Base-by-base conservation (phyloP, 2,329 filamentous ascomycete species). In the Fonsecaea nubica region DNA sequence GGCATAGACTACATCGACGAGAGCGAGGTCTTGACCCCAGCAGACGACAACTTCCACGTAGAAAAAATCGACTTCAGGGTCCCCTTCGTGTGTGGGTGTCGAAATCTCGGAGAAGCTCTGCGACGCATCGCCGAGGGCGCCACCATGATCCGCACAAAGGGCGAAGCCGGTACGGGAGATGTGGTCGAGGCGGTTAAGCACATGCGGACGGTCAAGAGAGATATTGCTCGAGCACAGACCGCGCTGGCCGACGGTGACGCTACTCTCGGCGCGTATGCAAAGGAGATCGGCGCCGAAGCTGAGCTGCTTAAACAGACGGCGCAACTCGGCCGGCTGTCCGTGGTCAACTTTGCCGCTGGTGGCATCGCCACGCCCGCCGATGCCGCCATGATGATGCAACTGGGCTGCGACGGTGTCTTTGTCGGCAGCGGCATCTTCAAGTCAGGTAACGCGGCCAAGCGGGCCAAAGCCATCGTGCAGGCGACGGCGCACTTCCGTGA, bases 1-100 rank as follows among this genome's bases (percentile, higher is more conserved):
- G 93, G 92, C 69, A 90, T 98, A 74, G 95, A 99, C 84, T 99
- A 97, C 84, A 95, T 99, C 74, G 93, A 99, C 81, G 95, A 99
- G 83, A 93, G 90, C 80, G 95, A 99, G 87, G 95, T 99, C 62
- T 87, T 99, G 61, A 99, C 95, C 5, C 94, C 94, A 0, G 95
- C 95, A 71, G 95, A 99, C 79, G 87, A 93, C 76, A 84, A 88
- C 72, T 90, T 91, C 85, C 95, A 99, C 82, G 93, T 99, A 67
- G 91, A 93, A 79, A 99, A 99, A 86, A 84, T 87, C 79, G 80
- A 80, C 71, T 98, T 92, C 85, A 87, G 86, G 76, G 89, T 90
- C 18, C 95, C 95, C 60, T 99, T 98, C 76, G 95, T 99, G 65
- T 98, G 95, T 80, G 95, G 95, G 63, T 98, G 95, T 86, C 87